Base-by-base conservation (phyloP, 169 alveolate genomes). In the Plasmodium malariae region DNA sequence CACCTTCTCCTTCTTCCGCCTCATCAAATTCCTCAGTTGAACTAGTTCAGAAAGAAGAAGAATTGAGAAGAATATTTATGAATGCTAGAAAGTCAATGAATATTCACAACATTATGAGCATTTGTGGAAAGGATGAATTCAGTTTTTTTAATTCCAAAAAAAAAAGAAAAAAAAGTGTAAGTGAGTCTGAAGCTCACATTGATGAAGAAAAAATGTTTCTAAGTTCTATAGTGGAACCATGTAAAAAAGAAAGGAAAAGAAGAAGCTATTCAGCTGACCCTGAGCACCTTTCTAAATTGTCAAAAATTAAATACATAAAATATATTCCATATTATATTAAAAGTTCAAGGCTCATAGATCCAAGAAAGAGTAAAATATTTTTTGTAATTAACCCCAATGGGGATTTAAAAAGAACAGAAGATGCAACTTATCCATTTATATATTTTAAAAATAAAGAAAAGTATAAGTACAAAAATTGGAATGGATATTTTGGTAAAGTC, bases 301-400 rank as follows among this genome's bases (percentile, higher is more conserved):
- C 72, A 21, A 71, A 86, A 70, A 43, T 43, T 9, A 54, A 69
- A 57, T 45, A 45, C 30, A 63, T 86, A 55, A 86, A 86, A 72
- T 86, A 70, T 63, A 74, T 86, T 55, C 92, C 92, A 24, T 69
- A 86, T 48, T 86, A 86, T 62, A 68, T 86, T 21, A 51, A 30
- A 32, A 86, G 92, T 45, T 5, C 34, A 28, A 69, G 92, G 34
- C 26, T 86, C 14, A 63, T 86, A 0, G 92, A 86, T 59, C 92
- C 92, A 24, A 59, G 55, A 69, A 86, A 49, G 48, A 86, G 92
- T 59, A 86, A 70, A 48, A 86, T 86, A 55, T 86, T 86, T 70
- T 86, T 57, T 86, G 86, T 86, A 37, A 86, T 86, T 57, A 71
- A 86, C 28, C 92, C 92, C 48, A 86, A 70, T 57, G 92, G 92